Base-by-base conservation (phyloP, 1,284 basidiomycete genomes). In the Trametes hirsuta region DNA sequence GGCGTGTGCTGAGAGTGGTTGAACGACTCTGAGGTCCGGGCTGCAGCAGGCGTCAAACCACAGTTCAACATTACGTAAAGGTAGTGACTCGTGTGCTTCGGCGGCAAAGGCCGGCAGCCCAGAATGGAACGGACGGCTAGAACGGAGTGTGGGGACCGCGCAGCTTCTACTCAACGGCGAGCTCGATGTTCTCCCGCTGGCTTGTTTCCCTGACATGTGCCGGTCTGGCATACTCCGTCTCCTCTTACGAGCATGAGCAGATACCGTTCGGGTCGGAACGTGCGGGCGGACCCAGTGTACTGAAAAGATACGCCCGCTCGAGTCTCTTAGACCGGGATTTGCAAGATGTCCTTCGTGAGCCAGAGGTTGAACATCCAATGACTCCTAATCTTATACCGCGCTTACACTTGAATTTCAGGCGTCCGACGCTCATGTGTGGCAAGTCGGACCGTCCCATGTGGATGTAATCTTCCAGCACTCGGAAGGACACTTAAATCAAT, bases 361-460 rank as follows among this genome's bases (percentile, higher is more conserved):
- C 64, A 35, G 56, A 65, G 63, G 70, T 72, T 21, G 6, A 21
- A 24, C 8, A 3, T 22, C 14, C 40, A 10, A 6, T 18, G n/a
- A 10, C 25, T 42, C 6, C 25, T 22, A 14, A 4, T 15, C 10
- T 5, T 18, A 37, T 11, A 5, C 11, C n/a, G 39, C 11, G 24
- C 46, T 49, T 34, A 53, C 51, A 3, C 18, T 12, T 15, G 37
- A 14, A 47, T 10, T 21, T 34, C 47, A 74, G 74, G 57, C 58
- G n/a, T 48, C 56, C 9, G 59, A 68, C 45, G 68, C 64, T 55
- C 70, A 72, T 44, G 58, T 75, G 1, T 75, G 73, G 74, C 68
- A 68, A 36, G 65, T 67, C 14, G 66, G 64, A 0, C 63, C 52
- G 6, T 68, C 70, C 15, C 66, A 70, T 48, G 63, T 67, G 11